These are phyloP conservation scores for Myxozyma melibiosi DNA, from an alignment of 805 yeast genomes.

Conservation along the genomic window DNA sequence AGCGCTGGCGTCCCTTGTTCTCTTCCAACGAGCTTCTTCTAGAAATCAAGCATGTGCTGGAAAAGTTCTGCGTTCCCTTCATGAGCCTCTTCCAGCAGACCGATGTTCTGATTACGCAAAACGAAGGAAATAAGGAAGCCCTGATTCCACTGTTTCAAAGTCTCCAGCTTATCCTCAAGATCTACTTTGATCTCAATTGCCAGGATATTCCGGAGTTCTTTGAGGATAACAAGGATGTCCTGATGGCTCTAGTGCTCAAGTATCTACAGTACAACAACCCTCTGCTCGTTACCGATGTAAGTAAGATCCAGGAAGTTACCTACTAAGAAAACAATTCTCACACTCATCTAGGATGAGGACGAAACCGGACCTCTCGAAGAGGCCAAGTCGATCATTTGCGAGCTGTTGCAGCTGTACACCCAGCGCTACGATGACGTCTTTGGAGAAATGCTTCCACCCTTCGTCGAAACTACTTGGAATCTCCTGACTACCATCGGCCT, in stretches of 20 bases:
- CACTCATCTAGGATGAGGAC: conserved; percentile 49
- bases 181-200: conserved; percentile 91
- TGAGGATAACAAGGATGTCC: conserved; percentile 79
- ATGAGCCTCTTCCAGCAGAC: conserved; percentile 66
- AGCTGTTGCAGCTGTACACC: conserved; percentile 79
- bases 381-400: conserved; percentile 81
- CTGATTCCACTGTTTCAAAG: conserved; percentile 67
- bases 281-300: conserved; percentile 52
- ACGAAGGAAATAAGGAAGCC: conserved; percentile 50
- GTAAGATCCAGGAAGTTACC: not conserved
- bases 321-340: not conserved
- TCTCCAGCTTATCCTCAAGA: conserved; percentile 68
- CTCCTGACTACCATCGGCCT: conserved; percentile 65
- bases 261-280: conserved; percentile 66
- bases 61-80: conserved; percentile 80
- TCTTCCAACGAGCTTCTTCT: conserved; percentile 85
- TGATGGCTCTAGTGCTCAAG: conserved; percentile 81
- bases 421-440: conserved; percentile 92
- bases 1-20: conserved; percentile 94
- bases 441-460: conserved; percentile 71
- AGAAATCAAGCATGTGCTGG: conserved; percentile 85
- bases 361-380: conserved; percentile 69
- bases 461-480: conserved; percentile 82
- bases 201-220: conserved; percentile 98
- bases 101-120: conserved; percentile 62